Evolutionary conservation across 805 yeast genomes (phyloP).

Genomic region (Tetrapisispora namnaoensis): DNA sequence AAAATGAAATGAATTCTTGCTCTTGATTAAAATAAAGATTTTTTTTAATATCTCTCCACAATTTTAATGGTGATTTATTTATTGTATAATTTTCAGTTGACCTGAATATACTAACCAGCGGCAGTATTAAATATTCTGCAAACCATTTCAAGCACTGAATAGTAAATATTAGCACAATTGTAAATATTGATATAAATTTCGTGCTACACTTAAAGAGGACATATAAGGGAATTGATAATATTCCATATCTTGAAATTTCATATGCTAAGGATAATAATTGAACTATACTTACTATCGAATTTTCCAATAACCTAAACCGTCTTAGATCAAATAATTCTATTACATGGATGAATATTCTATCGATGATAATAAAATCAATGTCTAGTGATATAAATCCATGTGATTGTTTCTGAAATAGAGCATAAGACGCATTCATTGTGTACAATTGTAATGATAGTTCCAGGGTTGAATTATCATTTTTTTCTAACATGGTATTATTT

Average conservation of each 20-base stretch:
- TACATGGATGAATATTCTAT: slow-evolving; percentile 53
- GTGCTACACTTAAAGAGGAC: slow-evolving; percentile 56
- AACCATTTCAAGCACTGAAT: slow-evolving; percentile 46
- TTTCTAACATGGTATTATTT: slow-evolving; percentile 26
- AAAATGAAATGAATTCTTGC: slow-evolving; percentile 20
- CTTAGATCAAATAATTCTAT: slow-evolving; percentile 47
- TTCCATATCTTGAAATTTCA: slow-evolving; percentile 44
- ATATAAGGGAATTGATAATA: slow-evolving; percentile 42
- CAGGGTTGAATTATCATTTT: slow-evolving; percentile 21
- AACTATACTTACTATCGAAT: slow-evolving; percentile 45
- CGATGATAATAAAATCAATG: slow-evolving; percentile 44
- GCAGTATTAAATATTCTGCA: slow-evolving; percentile 39
- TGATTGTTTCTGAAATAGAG: not conserved
- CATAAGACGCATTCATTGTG: slow-evolving; percentile 6
- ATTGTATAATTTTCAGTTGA: slow-evolving; percentile 1
- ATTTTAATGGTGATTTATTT: slow-evolving; percentile 20
- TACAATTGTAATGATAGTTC: slow-evolving; percentile 22
- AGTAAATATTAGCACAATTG: slow-evolving; percentile 46
- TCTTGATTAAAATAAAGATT: slow-evolving; percentile 22
- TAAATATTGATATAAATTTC: slow-evolving; percentile 37
- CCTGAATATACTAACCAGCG: not conserved
- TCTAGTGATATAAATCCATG: slow-evolving; percentile 7
- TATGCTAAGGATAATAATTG: slow-evolving; percentile 34
- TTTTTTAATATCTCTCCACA: slow-evolving; percentile 30
- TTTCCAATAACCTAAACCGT: slow-evolving; percentile 52